Evolutionary conservation across 345 rosid genomes (phyloP), one percentile per base, ranked within the genome.

Genomic region (Lepidium africanum): DNA sequence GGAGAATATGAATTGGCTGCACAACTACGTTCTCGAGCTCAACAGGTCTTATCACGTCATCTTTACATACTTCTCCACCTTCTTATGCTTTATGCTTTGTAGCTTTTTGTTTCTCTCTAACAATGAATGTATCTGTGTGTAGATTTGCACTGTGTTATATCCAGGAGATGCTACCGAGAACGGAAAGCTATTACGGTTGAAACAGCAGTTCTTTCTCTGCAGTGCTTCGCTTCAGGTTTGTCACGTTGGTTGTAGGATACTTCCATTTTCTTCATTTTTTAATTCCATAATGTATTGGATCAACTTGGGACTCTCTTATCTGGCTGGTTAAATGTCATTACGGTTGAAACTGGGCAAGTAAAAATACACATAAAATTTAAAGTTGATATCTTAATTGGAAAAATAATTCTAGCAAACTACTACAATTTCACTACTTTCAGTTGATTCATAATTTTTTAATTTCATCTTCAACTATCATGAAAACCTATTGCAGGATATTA

Each of bases 111-210:
- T 54, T 40, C 12, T 38, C 60, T 47, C 40, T 62, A 39, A 47
- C 59, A 11, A 40, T 33, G 38, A 21, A 11, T 55, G n/a, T 19
- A 30, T 77, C 27, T 35, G 48, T 64, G 2, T 75, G 76, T 83
- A 88, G 99, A 94, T 94, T 19, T 94, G 97, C 80, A 92, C 99
- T 70, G 87, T 94, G 62, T 82, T 90, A 58, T 94, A 94, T 81
- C 99, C 97, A 57, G 97, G 99, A 46, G 99, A 94, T 87, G 92
- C 97, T 51, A 88, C 96, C n/a, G 99, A 90, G 78, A 73, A 71
- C 40, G 99, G 99, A 66, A 94, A 94, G 85, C 88, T 94, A 65
- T 79, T 94, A 75, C 87, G 99, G 59, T 82, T 93, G 80, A 93
- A 93, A 81, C 97, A 90, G 51, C 98, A 93, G 73, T 90, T 83